Percentiles rank a stretch among this genome's conserved stretches.
phyloP scores from a whole-genome alignment of 345 rosid species.

The Aurinia saxatilis region DNA sequence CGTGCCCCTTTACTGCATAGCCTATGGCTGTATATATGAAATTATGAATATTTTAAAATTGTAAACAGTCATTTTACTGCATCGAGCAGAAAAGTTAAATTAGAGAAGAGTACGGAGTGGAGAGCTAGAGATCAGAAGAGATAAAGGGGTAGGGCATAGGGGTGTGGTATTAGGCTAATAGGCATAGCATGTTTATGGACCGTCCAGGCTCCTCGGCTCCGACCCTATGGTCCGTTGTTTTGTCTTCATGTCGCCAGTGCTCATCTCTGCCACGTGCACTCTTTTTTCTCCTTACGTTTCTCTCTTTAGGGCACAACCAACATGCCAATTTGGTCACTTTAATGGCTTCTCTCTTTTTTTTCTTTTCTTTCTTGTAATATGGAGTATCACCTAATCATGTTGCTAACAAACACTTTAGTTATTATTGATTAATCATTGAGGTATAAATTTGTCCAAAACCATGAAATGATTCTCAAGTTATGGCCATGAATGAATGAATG shows the following conservation, averaged over 20 bases:
- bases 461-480: too few relatives aligned
- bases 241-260: constrained; percentile 33
- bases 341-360: not conserved
- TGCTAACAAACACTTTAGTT: not conserved
- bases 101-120: constrained; percentile 28
- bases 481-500: too few relatives aligned
- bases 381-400: not conserved
- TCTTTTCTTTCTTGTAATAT: not conserved
- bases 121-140: constrained; percentile 19
- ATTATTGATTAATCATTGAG: constrained; percentile 6
- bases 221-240: constrained; percentile 34
- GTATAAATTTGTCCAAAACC: not conserved
- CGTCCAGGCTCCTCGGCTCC: constrained; percentile 34
- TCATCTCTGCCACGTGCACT: constrained; percentile 26
- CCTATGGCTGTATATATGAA: not conserved
- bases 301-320: constrained; percentile 26
- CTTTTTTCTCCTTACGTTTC: constrained; percentile 16
- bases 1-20: not conserved
- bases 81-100: constrained; percentile 24
- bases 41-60: not conserved
- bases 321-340: constrained; percentile 10
- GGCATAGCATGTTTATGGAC: constrained; percentile 33
- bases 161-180: constrained; percentile 15
- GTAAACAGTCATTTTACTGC: constrained; percentile 18
- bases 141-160: constrained; percentile 21